phyloP scores from a whole-genome alignment of 805 yeast genomes.

The Nakazawaea sp. region DNA sequence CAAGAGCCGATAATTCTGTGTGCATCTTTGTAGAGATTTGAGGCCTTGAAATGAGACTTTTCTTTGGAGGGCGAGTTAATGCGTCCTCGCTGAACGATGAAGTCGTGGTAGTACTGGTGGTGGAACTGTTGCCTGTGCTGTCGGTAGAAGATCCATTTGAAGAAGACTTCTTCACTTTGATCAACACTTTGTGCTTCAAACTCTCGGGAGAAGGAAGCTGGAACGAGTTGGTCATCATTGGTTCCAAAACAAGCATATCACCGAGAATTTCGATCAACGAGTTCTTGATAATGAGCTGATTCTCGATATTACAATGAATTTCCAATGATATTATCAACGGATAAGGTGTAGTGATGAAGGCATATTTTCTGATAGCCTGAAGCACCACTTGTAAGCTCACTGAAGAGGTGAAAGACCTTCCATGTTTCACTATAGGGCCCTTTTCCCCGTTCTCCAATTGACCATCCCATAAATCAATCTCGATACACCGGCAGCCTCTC shows the following conservation, averaged over 20 bases:
- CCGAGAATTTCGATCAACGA: slow-evolving; percentile 54
- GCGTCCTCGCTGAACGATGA: slow-evolving; percentile 25
- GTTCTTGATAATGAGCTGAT: slow-evolving; percentile 54
- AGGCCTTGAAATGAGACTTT: slow-evolving; percentile 2
- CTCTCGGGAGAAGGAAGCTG: slow-evolving; percentile 67
- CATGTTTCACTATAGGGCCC: slow-evolving; percentile 89
- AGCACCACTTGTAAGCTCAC: slow-evolving; percentile 65
- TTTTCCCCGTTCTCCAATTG: slow-evolving; percentile 27
- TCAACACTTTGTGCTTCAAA: slow-evolving; percentile 60
- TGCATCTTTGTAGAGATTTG: slow-evolving; percentile 19
- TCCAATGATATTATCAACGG: slow-evolving; percentile 88
- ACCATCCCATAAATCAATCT: slow-evolving; percentile 93
- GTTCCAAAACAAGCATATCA: slow-evolving; percentile 40
- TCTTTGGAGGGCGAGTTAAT: slow-evolving; percentile 1
- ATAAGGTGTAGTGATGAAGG: slow-evolving; percentile 79
- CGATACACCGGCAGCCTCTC: slow-evolving; percentile 92
- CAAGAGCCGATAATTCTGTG: slow-evolving; percentile 49
- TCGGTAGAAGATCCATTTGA: slow-evolving; percentile 22
- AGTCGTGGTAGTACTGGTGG: slow-evolving; percentile 25
- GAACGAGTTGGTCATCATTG: slow-evolving; percentile 22
- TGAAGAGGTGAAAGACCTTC: slow-evolving; percentile 73
- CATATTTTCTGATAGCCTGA: slow-evolving; percentile 70
- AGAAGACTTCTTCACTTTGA: slow-evolving; percentile 79
- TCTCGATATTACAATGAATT: slow-evolving; percentile 63
- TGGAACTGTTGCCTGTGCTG: too few species aligned